These are phyloP conservation scores for Rosa rugosa DNA, from an alignment of 306 rosid species.

Conservation along the genomic window DNA sequence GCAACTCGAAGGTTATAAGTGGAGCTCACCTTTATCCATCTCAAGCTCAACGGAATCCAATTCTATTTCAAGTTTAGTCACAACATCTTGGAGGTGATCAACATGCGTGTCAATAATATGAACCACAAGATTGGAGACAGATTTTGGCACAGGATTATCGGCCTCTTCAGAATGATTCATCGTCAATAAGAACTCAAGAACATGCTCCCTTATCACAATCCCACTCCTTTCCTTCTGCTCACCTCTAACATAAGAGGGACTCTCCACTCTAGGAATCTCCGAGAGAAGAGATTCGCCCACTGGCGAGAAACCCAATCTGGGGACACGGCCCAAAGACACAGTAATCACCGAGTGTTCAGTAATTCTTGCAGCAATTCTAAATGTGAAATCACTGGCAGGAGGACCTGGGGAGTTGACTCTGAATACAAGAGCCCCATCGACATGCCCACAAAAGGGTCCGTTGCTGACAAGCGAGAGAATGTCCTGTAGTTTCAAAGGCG, in stretches of 20 bases:
- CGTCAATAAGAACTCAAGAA: conserved; percentile 87
- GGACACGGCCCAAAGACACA: conserved; percentile 88
- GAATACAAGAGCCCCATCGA: conserved; percentile 87
- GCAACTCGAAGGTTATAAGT: conserved; percentile 1
- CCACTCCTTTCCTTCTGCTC: conserved; percentile 56
- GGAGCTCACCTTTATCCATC: conserved; percentile 72
- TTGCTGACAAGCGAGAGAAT: conserved; percentile 97
- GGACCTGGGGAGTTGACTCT: conserved; percentile 96
- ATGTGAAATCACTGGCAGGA: conserved; percentile 80
- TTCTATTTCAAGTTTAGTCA: conserved; percentile 91
- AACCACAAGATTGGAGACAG: conserved; percentile 79
- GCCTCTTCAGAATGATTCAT: conserved; percentile 99
- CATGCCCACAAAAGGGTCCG: conserved; percentile 97
- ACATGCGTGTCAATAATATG: conserved; percentile 90
- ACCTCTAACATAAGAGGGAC: conserved; percentile 45
- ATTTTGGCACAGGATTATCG: conserved; percentile 87
- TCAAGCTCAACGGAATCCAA: conserved; percentile 85
- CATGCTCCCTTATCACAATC: conserved; percentile 84
- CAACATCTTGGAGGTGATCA: conserved; percentile 93
- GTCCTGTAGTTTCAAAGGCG: conserved; percentile 93
- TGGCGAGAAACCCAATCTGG: conserved; percentile 83
- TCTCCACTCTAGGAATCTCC: conserved; percentile 86
- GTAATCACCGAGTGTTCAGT: conserved; percentile 80
- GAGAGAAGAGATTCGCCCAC: conserved; percentile 81
- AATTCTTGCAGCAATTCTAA: conserved; percentile 87